These are phyloP conservation scores for Beauveria medogensis DNA, from an alignment of 2,329 filamentous ascomycete genomes.

Conservation along the genomic window DNA sequence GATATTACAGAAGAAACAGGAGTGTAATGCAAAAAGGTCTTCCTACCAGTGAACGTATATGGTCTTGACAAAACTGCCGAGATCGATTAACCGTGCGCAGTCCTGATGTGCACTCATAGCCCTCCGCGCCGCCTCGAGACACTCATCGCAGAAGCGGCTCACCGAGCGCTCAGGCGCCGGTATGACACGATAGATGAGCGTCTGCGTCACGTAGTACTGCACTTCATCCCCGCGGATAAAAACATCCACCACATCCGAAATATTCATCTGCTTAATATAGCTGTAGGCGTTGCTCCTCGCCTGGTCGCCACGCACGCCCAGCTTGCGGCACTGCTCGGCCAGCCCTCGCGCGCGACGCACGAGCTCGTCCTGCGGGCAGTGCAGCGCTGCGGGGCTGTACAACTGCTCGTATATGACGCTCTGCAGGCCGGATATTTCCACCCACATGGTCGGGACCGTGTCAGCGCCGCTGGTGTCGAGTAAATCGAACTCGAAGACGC, in stretches of 20 bases:
- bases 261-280: conserved; percentile 29
- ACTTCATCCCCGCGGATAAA: conserved; percentile 41
- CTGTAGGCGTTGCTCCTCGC: conserved; percentile 27
- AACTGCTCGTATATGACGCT: conserved; percentile 49
- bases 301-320: conserved; percentile 28
- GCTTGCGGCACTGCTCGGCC: conserved; percentile 28
- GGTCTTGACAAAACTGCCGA: conserved; percentile 32
- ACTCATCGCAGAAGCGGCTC: conserved; percentile 39
- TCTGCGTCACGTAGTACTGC: conserved; percentile 38
- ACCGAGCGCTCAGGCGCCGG: conserved; percentile 34
- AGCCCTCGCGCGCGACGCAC: conserved; percentile 30
- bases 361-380: conserved; percentile 31
- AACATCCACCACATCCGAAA: conserved; percentile 33
- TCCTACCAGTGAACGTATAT: conserved; percentile 46
- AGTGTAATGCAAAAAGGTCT: not conserved
- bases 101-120: conserved; percentile 38
- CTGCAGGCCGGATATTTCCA: conserved; percentile 47
- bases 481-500: conserved; percentile 35
- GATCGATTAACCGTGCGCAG: conserved; percentile 35
- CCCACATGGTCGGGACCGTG: conserved; percentile 44
- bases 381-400: conserved; percentile 41
- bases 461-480: conserved; percentile 22
- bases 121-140: conserved; percentile 40
- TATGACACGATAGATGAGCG: conserved; percentile 45
- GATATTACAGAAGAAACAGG: not conserved